A percentile compares a stretch with the other conserved stretches of the same genome.
These are phyloP conservation scores for Penicillium sp. DNA, from an alignment of 2,329 filamentous ascomycete genomes.

Conservation along the genomic window DNA sequence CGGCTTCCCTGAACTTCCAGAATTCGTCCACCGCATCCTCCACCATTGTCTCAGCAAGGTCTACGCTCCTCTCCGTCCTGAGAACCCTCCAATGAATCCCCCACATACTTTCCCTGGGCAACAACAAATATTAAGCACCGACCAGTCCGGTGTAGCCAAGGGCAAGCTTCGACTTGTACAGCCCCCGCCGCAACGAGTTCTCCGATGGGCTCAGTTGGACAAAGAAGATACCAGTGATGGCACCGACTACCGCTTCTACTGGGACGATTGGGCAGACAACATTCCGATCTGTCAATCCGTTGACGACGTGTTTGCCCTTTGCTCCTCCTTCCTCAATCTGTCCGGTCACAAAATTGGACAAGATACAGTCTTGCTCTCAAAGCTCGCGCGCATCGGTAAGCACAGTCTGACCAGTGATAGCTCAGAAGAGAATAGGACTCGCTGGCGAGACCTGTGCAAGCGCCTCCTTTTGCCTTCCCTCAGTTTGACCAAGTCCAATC, in stretches of 20 bases:
- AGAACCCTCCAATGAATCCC: conserved; percentile 49
- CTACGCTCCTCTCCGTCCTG: conserved; percentile 55
- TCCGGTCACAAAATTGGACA: conserved; percentile 88
- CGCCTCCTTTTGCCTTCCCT: conserved; percentile 84
- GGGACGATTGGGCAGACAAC: conserved; percentile 95
- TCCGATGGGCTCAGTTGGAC: conserved; percentile 85
- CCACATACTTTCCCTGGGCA: conserved; percentile 48
- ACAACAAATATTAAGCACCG: conserved; percentile 54
- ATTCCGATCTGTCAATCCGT: conserved; percentile 87
- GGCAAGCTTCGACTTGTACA: conserved; percentile 65
- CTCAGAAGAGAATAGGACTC: conserved; percentile 68
- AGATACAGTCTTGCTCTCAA: conserved; percentile 74
- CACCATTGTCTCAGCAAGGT: conserved; percentile 80
- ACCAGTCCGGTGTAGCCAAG: conserved; percentile 69
- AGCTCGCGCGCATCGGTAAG: conserved; percentile 81
- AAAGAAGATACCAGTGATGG: conserved; percentile 73
- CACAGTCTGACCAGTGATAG: conserved; percentile 70
- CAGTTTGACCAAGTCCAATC: conserved; percentile 82
- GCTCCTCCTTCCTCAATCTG: conserved; percentile 78
- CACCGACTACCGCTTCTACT: conserved; percentile 85
- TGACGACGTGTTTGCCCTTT: conserved; percentile 87
- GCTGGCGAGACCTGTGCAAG: conserved; percentile 84
- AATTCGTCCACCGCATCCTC: conserved; percentile 80
- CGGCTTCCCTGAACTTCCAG: conserved; percentile 76
- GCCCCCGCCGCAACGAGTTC: conserved; percentile 63